These are phyloP conservation scores for Magnaporthales sp. DNA, from an alignment of 2,329 filamentous ascomycete species.

Conservation along the genomic window DNA sequence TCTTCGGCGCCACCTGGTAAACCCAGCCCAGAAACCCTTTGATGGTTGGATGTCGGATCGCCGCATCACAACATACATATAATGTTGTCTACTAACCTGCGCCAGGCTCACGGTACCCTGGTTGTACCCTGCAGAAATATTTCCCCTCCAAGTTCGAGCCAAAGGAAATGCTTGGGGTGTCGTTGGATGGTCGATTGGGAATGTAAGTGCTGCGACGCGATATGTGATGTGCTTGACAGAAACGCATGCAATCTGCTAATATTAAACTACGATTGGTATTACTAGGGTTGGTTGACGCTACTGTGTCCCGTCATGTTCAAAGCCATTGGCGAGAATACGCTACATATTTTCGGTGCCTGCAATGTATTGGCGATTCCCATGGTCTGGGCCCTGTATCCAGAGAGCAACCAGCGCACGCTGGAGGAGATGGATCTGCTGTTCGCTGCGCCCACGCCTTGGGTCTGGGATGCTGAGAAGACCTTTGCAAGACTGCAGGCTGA, in stretches of 20 bases:
- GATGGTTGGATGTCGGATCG: not conserved
- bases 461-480: slow-evolving; percentile 43
- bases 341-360: slow-evolving; percentile 64
- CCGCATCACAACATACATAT: not conserved
- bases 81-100: not conserved
- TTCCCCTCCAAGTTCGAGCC: slow-evolving; percentile 60
- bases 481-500: slow-evolving; percentile 13
- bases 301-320: slow-evolving; percentile 53
- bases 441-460: slow-evolving; percentile 56
- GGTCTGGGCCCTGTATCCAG: slow-evolving; percentile 67
- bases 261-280: not conserved
- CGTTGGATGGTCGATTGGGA: slow-evolving; percentile 68
- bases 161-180: slow-evolving; percentile 72
- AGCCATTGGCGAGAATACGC: slow-evolving; percentile 58
- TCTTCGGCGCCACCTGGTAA: slow-evolving; percentile 51
- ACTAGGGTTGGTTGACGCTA: slow-evolving; percentile 20
- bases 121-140: slow-evolving; percentile 66
- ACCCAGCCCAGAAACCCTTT: not conserved
- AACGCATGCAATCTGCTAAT: slow-evolving; percentile 35
- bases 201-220: slow-evolving; percentile 19
- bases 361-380: slow-evolving; percentile 59
- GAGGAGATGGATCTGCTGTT: slow-evolving; percentile 72
- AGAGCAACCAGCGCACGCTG: slow-evolving; percentile 64
- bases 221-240: not conserved
- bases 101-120: slow-evolving; percentile 44